These are phyloP conservation scores for Lasiosphaeriaceae sp. DNA, from an alignment of 495 filamentous ascomycete genomes.

Conservation along the genomic window DNA sequence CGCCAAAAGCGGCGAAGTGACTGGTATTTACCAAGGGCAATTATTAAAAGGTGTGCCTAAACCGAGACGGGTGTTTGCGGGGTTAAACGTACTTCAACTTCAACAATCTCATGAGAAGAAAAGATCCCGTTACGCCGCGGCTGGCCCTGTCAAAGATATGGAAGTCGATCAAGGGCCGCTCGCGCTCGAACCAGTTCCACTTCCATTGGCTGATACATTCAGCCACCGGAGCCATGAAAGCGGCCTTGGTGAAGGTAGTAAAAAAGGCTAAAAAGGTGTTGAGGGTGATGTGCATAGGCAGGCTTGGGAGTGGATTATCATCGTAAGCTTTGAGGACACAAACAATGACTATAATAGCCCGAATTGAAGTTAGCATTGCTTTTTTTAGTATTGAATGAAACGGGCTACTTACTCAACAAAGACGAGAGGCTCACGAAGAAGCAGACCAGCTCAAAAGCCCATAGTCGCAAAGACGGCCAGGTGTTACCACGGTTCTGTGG, in stretches of 20 bases:
- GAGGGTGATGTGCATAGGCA: constrained; percentile 34
- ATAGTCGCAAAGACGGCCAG: no score
- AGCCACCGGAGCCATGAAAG: constrained; percentile 31
- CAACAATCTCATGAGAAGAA: neutral
- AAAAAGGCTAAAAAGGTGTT: constrained; percentile 43
- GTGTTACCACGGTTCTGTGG: no score
- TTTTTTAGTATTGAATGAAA: neutral
- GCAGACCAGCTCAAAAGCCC: neutral
- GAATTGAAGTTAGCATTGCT: neutral
- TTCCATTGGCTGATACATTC: constrained; percentile 39
- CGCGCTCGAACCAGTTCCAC: constrained; percentile 39
- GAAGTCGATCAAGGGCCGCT: constrained; percentile 38
- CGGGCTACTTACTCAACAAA: neutral
- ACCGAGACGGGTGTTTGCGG: neutral
- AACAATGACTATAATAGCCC: constrained; percentile 4
- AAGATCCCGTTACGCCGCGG: constrained; percentile 16
- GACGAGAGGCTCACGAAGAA: neutral
- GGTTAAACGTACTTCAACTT: neutral
- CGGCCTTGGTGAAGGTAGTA: constrained; percentile 36
- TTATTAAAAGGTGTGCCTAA: neutral
- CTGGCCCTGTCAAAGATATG: constrained; percentile 39
- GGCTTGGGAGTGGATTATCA: constrained; percentile 5
- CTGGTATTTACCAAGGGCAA: neutral
- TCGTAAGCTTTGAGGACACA: constrained; percentile 10
- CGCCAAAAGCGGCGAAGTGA: constrained; percentile 6